These are phyloP conservation scores for Marasmius oreades DNA, from an alignment of 1,284 basidiomycete species.

Conservation along the genomic window DNA sequence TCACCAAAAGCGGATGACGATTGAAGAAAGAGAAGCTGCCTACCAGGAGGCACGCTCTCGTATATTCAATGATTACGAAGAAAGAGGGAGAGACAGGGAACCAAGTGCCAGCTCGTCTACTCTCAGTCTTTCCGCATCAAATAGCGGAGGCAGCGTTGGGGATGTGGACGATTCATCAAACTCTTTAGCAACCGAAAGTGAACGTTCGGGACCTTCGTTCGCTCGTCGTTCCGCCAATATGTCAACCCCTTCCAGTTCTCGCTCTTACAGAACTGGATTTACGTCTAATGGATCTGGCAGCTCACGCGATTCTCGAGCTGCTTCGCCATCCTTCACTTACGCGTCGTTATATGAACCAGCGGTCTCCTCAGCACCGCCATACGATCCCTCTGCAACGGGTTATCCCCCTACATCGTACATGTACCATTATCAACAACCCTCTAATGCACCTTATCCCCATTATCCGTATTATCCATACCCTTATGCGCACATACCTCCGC, in stretches of 20 bases:
- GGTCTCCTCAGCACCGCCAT: constrained; percentile 34
- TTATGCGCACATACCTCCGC: constrained; percentile 33
- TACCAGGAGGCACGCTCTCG: constrained; percentile 79
- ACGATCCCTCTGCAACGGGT: constrained; percentile 41
- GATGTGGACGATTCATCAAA: constrained; percentile 65
- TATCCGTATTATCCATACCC: constrained; percentile 22
- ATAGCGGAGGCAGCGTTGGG: constrained; percentile 49
- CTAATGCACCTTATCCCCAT: constrained; percentile 23
- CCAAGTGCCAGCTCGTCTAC: constrained; percentile 74
- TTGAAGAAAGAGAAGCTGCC: constrained; percentile 61
- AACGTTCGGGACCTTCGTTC: constrained; percentile 63
- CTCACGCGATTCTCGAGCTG: constrained; percentile 64
- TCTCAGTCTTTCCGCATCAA: constrained; percentile 58
- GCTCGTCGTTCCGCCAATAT: constrained; percentile 38
- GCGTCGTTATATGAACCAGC: constrained; percentile 66
- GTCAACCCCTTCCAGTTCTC: constrained; percentile 50
- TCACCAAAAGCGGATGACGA: constrained; percentile 47
- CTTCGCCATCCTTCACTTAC: constrained; percentile 72
- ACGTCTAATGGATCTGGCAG: constrained; percentile 52
- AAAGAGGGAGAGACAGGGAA: constrained; percentile 73
- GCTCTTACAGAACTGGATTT: constrained; percentile 54
- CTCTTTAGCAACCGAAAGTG: constrained; percentile 73
- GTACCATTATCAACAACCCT: constrained; percentile 33
- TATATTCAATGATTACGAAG: constrained; percentile 79
- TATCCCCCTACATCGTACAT: constrained; percentile 35